phyloP scores from a whole-genome alignment of 2,329 filamentous ascomycete species.

The Cercospora sp. region DNA sequence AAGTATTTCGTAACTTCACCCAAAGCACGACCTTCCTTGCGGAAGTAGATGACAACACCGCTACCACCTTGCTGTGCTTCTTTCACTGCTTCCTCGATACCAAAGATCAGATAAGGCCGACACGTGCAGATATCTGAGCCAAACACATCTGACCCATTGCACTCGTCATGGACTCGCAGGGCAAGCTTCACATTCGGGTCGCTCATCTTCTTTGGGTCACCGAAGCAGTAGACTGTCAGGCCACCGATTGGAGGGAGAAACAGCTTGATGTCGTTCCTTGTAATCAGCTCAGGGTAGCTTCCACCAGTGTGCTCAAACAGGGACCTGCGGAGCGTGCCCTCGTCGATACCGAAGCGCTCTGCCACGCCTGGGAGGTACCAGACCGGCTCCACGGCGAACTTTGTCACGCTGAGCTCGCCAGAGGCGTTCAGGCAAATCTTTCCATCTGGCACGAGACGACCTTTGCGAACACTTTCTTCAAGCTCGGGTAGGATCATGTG shows the following conservation, averaged over 20 bases:
- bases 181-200: conserved; percentile 79
- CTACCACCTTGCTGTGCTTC: conserved; percentile 92
- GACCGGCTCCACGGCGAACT: conserved; percentile 93
- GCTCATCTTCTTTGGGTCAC: conserved; percentile 89
- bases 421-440: conserved; percentile 84
- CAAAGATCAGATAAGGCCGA: conserved; percentile 91
- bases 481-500: conserved; percentile 98
- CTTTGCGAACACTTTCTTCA: conserved; percentile 78
- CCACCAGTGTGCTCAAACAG: conserved; percentile 95
- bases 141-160: conserved; percentile 96
- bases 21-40: conserved; percentile 91
- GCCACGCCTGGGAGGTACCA: conserved; percentile 64
- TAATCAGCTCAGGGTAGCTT: conserved; percentile 95
- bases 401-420: conserved; percentile 90
- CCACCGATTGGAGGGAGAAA: conserved; percentile 96
- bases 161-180: conserved; percentile 82
- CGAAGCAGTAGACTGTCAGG: conserved; percentile 95
- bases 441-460: conserved; percentile 75
- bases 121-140: conserved; percentile 98
- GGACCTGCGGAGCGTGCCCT: conserved; percentile 79
- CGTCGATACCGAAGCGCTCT: conserved; percentile 92
- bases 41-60: conserved; percentile 97
- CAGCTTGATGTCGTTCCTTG: conserved; percentile 87
- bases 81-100: conserved; percentile 95
- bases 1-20: conserved; percentile 91